These are phyloP conservation scores for Apiospora malaysiana DNA, from an alignment of 2,329 filamentous ascomycete species.

Conservation along the genomic window DNA sequence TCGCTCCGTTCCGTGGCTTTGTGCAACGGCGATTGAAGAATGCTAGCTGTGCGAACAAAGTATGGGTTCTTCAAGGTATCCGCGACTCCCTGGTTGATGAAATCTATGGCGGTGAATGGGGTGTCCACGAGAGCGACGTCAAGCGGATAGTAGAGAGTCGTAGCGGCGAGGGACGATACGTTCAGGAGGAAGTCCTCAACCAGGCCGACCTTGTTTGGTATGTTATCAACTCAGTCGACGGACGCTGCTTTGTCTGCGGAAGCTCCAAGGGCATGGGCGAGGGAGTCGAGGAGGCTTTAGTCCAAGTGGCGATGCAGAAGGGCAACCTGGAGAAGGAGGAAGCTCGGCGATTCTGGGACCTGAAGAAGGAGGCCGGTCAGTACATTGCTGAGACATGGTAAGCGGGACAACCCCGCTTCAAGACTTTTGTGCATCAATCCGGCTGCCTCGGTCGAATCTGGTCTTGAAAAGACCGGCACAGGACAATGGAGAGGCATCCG, in stretches of 20 bases:
- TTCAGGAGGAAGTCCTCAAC: conserved; percentile 90
- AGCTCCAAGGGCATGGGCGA: conserved; percentile 97
- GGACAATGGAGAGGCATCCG: no score
- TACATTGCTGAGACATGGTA: conserved; percentile 88
- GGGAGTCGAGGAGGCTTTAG: conserved; percentile 84
- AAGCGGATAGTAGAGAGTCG: conserved; percentile 82
- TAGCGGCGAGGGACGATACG: conserved; percentile 82
- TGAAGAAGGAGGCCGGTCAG: conserved; percentile 91
- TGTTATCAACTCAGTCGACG: conserved; percentile 95
- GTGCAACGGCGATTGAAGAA: conserved; percentile 72
- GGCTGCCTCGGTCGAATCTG: background rate
- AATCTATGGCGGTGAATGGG: conserved; percentile 95
- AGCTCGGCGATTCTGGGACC: conserved; percentile 84
- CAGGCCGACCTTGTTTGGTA: conserved; percentile 99
- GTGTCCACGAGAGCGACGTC: conserved; percentile 86
- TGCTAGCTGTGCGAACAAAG: conserved; percentile 44
- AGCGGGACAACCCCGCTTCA: conserved; percentile 22
- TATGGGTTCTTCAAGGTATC: conserved; percentile 45
- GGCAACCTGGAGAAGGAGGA: conserved; percentile 84
- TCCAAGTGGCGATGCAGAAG: conserved; percentile 92
- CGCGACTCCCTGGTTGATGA: conserved; percentile 88
- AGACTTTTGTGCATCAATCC: background rate
- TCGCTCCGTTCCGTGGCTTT: conserved; percentile 97
- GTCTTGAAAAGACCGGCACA: no score
- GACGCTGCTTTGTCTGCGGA: conserved; percentile 94